Percentiles rank a stretch among this genome's conserved stretches.
Evolutionary conservation across 768 basidiomycete genomes (phyloP).

Genomic region (Mycena rosella): DNA sequence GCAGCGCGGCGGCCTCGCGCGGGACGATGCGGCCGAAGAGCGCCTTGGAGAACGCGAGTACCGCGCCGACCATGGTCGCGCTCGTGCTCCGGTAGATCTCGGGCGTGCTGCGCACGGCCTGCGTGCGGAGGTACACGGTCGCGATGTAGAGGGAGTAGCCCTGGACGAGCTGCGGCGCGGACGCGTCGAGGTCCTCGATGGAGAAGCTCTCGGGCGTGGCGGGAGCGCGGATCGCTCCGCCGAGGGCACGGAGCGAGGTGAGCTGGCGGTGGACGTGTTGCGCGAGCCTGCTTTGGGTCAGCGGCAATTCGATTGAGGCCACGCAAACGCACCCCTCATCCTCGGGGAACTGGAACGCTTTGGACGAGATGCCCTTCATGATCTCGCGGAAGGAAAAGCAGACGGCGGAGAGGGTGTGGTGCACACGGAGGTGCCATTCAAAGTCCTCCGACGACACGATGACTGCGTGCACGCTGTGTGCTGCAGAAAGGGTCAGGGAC

Average conservation of each 20-base stretch:
- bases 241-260: conserved; percentile 2
- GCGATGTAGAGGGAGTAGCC: conserved; percentile 31
- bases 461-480: conserved; percentile 50
- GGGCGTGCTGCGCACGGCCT: conserved; percentile 22
- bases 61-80: conserved; percentile 25
- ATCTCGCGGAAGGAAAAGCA: conserved; percentile 51
- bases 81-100: conserved; percentile 32
- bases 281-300: too few relatives aligned
- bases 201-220: conserved; percentile 11
- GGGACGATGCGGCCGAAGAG: conserved; percentile 29
- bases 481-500: conserved; percentile 1
- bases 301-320: too few relatives aligned
- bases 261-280: conserved; percentile 24
- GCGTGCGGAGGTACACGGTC: conserved; percentile 29
- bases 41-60: conserved; percentile 27
- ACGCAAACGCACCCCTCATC: conserved; percentile 3
- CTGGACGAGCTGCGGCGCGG: conserved; percentile 25
- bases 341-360: conserved; percentile 46
- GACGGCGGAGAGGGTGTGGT: conserved; percentile 49
- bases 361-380: conserved; percentile 47
- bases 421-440: conserved; percentile 49
- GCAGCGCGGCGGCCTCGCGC: conserved; percentile 18
- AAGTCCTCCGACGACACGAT: conserved; percentile 47
- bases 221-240: conserved; percentile 18
- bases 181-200: conserved; percentile 17